Base-by-base conservation (phyloP, 352 stramenopile species). In the Phytophthora tentaculata region DNA sequence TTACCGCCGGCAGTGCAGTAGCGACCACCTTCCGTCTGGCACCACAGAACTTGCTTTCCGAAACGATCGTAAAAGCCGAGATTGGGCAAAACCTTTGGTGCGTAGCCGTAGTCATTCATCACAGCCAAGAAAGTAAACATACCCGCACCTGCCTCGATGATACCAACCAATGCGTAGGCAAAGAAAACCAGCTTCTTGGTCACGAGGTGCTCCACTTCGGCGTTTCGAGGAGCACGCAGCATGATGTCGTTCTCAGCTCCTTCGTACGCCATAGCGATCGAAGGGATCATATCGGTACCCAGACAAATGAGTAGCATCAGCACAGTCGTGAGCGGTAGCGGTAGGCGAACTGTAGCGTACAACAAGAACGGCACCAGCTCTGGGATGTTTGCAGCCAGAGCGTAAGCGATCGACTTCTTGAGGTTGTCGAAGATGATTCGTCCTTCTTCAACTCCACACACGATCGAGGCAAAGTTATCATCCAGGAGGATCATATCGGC, bases 391-490 rank as follows among this genome's bases (percentile, higher is more conserved):
- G 88, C 89, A 29, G 92, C 88, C 8, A 99, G 83, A 12, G 93
- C 94, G 66, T 98, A 98, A 26, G 79, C 82, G 56, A 98, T 96
- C 9, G 82, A 96, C 67, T 98, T 98, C 74, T 99, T 98, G 29
- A 98, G 76, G 69, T 98, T 99, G 74, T 96, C 90, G 67, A 98
- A 99, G 60, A 98, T 97, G 22, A 97, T 82, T 10, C 97, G 90
- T 26, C 97, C 97, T 83, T 99, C 91, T 74, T 97, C 86, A n/a
- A 99, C 94, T 57, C 95, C 97, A 55, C 74, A 84, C 51, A 99
- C 94, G 68, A 99, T 99, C 2, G 95, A 98, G 1, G 93, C 92
- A 73, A 99, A 99, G 79, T 99, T 99, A 75, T 99, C 96, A 79
- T 99, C 90, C 23, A 98, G 74, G 12, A 99, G 67, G 69, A 99